These are phyloP conservation scores for Claviceps arundinis DNA, from an alignment of 2,329 filamentous ascomycete species.

Conservation along the genomic window DNA sequence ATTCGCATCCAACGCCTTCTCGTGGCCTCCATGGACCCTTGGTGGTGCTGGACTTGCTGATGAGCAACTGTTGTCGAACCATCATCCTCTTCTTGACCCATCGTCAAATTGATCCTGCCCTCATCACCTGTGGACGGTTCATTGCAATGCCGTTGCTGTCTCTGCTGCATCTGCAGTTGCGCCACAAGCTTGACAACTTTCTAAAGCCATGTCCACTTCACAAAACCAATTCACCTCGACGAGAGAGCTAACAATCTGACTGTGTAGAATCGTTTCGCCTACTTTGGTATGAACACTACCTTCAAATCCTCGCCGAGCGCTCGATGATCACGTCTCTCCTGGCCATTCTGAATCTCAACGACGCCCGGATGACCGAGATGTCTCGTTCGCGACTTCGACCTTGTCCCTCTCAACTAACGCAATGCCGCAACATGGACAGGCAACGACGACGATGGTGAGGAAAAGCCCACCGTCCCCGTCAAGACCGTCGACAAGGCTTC, in stretches of 20 bases:
- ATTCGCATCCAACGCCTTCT: not conserved
- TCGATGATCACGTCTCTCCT: constrained; percentile 5
- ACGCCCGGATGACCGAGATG: not conserved
- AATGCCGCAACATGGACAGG: constrained; percentile 23
- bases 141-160: not conserved
- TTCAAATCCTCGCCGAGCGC: constrained; percentile 9
- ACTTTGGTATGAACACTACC: constrained; percentile 64
- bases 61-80: not conserved
- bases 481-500: constrained; percentile 80
- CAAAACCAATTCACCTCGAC: not conserved
- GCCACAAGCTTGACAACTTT: not conserved
- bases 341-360: not conserved
- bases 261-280: constrained; percentile 83
- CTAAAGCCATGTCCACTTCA: not conserved
- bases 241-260: not conserved
- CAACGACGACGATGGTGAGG: constrained; percentile 47
- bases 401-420: constrained; percentile 5
- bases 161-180: too few species aligned
- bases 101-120: not conserved
- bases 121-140: not conserved
- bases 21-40: not conserved
- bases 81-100: too few species aligned
- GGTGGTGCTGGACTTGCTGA: not conserved
- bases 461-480: constrained; percentile 68
- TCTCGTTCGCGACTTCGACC: not conserved